Conservation (phyloP, 179 eudicot species). For the Spinacia oleracea region DNA sequence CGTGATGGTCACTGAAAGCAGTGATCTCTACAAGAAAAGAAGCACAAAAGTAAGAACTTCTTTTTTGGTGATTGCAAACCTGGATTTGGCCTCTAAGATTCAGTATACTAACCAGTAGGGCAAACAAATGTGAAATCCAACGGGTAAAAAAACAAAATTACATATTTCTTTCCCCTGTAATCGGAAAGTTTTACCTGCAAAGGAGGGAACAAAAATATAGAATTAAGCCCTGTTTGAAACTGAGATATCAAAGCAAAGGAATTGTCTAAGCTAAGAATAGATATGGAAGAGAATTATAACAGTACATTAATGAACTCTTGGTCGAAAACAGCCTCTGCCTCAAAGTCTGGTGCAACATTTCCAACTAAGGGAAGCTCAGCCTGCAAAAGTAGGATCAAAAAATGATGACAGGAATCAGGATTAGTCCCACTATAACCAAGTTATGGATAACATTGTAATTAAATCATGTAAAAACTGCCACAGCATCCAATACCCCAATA, state of each 20-base stretch:
- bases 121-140: constrained; percentile 98
- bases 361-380: constrained; percentile 82
- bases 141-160: constrained; percentile 93
- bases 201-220: neutral
- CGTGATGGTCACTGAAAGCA: constrained; percentile 93
- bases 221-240: neutral
- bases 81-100: neutral
- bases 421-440: too few species aligned
- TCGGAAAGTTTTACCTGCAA: constrained; percentile 96
- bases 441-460: neutral
- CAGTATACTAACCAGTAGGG: constrained; percentile 74
- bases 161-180: constrained; percentile 89
- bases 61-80: neutral
- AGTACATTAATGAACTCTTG: constrained; percentile 90
- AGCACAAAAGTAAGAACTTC: constrained; percentile 3
- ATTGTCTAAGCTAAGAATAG: neutral
- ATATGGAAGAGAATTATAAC: neutral
- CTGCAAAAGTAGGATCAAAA: constrained; percentile 33
- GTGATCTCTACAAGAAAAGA: constrained; percentile 66
- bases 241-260: neutral
- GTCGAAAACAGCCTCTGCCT: constrained; percentile 96
- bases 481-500: neutral
- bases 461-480: neutral
- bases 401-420: neutral
- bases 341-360: constrained; percentile 85